These are phyloP conservation scores for Sesbania bispinosa DNA, from an alignment of 306 rosid species.

Conservation along the genomic window DNA sequence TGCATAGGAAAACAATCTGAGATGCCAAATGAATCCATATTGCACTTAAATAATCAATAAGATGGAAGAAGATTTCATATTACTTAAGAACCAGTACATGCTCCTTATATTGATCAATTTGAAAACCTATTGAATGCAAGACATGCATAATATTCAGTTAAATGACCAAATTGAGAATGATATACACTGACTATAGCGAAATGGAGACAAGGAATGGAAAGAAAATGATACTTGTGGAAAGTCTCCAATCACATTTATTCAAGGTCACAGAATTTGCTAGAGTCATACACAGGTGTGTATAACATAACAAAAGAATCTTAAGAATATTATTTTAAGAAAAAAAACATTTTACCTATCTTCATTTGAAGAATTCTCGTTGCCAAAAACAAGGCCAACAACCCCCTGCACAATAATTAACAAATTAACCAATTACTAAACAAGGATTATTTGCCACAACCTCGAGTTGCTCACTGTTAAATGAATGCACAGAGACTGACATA, in stretches of 20 bases:
- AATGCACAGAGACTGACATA: conserved; percentile 3
- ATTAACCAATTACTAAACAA: background rate
- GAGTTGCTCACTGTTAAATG: background rate
- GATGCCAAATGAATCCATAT: background rate
- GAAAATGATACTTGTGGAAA: background rate
- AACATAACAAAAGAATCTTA: background rate
- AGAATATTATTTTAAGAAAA: background rate
- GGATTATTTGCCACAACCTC: background rate
- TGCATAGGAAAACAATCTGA: background rate
- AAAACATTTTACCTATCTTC: conserved; percentile 62
- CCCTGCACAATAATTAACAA: conserved; percentile 45
- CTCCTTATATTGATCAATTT: background rate
- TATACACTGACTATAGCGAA: background rate
- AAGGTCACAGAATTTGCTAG: background rate
- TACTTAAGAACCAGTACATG: background rate
- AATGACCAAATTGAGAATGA: background rate
- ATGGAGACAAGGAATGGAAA: background rate
- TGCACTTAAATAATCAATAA: background rate
- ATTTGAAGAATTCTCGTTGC: conserved; percentile 77
- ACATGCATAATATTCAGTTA: background rate
- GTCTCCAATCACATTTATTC: background rate
- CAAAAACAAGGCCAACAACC: conserved; percentile 85
- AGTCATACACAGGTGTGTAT: background rate
- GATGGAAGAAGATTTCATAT: background rate
- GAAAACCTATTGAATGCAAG: background rate